Evolutionary conservation across 768 basidiomycete species (phyloP).

Genomic region (Naematelia aurantialba): DNA sequence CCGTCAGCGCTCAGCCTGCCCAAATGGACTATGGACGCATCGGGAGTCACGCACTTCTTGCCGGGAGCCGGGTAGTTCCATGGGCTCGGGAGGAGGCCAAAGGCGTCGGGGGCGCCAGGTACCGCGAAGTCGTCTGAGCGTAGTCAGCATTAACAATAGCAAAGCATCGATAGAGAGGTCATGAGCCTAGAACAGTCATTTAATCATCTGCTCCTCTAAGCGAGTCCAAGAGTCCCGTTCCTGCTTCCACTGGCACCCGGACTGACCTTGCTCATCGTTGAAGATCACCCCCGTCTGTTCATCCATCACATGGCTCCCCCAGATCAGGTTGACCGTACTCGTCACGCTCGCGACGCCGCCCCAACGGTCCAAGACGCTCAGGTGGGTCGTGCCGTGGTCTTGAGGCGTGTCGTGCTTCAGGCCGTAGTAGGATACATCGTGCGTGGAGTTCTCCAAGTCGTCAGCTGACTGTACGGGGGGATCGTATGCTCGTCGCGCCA

Average conservation of each 20-base stretch:
- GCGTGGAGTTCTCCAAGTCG: conserved; percentile 78
- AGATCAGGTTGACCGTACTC: conserved; percentile 79
- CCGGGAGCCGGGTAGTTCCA: conserved; percentile 79
- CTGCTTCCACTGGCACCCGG: neutral
- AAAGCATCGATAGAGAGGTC: neutral
- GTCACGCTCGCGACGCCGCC: conserved; percentile 83
- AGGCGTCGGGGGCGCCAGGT: conserved; percentile 76
- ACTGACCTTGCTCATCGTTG: conserved; percentile 68
- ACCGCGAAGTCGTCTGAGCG: conserved; percentile 80
- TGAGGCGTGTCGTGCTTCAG: conserved; percentile 70
- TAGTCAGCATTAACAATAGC: neutral
- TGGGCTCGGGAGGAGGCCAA: conserved; percentile 52
- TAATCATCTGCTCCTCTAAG: neutral
- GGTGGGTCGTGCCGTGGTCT: conserved; percentile 93
- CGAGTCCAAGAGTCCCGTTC: too few relatives aligned
- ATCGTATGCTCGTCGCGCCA: neutral
- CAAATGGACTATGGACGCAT: neutral
- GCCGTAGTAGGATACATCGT: conserved; percentile 75
- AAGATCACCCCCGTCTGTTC: conserved; percentile 80
- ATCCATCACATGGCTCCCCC: conserved; percentile 84
- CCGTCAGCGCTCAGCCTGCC: neutral
- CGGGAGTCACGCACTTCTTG: conserved; percentile 55
- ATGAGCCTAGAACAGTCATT: too few relatives aligned
- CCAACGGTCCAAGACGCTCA: conserved; percentile 72
- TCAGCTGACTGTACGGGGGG: too few relatives aligned